Conservation (phyloP, 805 yeast species). For the Isabelozyma pseudorhagii region DNA sequence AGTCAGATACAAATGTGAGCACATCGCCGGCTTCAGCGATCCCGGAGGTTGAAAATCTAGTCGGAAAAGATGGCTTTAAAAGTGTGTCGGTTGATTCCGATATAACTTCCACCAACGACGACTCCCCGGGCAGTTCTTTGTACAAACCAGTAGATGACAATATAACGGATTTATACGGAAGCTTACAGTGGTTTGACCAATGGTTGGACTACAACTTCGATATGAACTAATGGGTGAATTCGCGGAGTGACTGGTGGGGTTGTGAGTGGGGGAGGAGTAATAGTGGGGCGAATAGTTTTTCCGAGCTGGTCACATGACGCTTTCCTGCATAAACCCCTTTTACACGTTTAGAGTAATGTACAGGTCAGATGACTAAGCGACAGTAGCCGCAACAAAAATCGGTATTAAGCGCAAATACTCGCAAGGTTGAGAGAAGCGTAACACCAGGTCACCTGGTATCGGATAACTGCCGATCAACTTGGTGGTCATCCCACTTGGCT, state of each 20-base stretch:
- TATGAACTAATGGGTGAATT: background rate
- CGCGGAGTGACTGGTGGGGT: background rate
- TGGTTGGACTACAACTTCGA: slow-evolving; percentile 36
- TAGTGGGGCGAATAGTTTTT: background rate
- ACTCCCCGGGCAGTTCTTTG: background rate
- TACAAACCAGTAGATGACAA: background rate
- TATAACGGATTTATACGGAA: slow-evolving; percentile 31
- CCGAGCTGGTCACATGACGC: background rate
- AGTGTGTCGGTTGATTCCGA: background rate
- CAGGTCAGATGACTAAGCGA: too few relatives aligned
- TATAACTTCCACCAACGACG: background rate
- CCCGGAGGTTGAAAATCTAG: background rate
- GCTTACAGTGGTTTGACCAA: slow-evolving; percentile 56
- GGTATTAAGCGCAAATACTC: too few relatives aligned
- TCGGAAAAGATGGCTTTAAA: background rate
- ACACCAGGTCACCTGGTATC: too few relatives aligned
- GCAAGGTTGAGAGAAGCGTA: too few relatives aligned
- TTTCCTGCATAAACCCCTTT: too few relatives aligned
- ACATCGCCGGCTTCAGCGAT: background rate
- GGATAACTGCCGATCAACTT: too few relatives aligned
- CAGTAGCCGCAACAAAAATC: too few relatives aligned
- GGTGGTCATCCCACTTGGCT: too few relatives aligned
- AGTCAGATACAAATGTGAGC: background rate
- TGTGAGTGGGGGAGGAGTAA: background rate
- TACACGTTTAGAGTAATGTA: too few relatives aligned